Evolutionary conservation across 768 basidiomycete species (phyloP), one percentile per base, ranked within the genome.

Genomic region (Galerina marginata): DNA sequence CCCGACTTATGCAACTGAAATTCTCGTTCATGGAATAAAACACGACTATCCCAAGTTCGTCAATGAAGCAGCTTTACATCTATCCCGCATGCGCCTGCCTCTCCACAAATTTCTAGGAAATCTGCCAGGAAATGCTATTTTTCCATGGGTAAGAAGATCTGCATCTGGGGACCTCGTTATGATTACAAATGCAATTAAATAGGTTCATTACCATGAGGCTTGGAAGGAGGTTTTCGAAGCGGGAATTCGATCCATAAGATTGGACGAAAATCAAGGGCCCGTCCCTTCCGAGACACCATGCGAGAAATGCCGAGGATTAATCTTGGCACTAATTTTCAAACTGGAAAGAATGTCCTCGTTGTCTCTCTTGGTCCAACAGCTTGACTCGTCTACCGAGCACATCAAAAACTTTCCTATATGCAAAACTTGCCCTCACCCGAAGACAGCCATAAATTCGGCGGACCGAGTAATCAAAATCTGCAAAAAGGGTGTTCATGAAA

Each of bases 41-140:
- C 45, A 56, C 29, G 33, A 56, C 26, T 56, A 56, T 23, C 26
- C 54, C n/a, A 26, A 46, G n/a, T n/a, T 56, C 3, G 15, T 45
- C 29, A 46, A 56, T 29, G 42, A 46, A 12, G 54, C 54, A 2
- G 54, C 54, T 15, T 26, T 45, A 6, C 29, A 45, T 9, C 54
- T 56, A n/a, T 56, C 44, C n/a, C 54, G 54, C 4, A 37, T 11
- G 11, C 37, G 42, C 9, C 39, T 9, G 25, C 51, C 51, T 10
- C 51, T 53, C 6, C 16, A 53, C 12, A 15, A 25, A 14, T 38
- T 53, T 23, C 16, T 53, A 10, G 37, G 7, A 23, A n/a, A 39
- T 14, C 9, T 53, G 23, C 51, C 51, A 11, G 25, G 26, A 10
- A 40, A 40, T 25, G 51, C 51, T 12, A 37, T 37, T 5, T 37